Evolutionary conservation across 108 stramenopile species (phyloP).

Genomic region (Cyclostephanos invisitatus): DNA sequence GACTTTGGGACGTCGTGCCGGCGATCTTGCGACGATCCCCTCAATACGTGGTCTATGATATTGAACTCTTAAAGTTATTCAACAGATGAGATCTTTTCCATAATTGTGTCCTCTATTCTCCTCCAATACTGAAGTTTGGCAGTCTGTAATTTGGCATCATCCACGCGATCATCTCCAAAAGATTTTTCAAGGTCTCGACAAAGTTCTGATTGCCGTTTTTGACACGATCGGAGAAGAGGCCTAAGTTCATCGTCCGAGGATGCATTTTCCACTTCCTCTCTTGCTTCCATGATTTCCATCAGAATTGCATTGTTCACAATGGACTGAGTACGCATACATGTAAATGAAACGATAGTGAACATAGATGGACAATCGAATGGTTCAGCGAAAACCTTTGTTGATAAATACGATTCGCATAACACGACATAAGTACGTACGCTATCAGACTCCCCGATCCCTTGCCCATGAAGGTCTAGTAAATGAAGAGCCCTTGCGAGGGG

Average conservation of each 20-base stretch:
- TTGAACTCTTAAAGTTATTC: neutral
- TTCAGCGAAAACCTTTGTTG: neutral
- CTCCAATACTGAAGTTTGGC: conserved; percentile 78
- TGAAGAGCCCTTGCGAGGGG: conserved; percentile 65
- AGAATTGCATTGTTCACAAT: conserved; percentile 59
- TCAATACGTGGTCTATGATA: neutral
- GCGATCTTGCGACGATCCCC: too few species aligned
- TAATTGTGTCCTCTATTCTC: conserved; percentile 66
- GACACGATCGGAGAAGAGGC: conserved; percentile 44
- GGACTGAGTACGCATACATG: conserved; percentile 45
- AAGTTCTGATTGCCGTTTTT: conserved; percentile 29
- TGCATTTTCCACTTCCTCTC: conserved; percentile 62
- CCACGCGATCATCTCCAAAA: conserved; percentile 35
- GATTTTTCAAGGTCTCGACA: conserved; percentile 43
- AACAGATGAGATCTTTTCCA: conserved; percentile 50
- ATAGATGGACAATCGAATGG: neutral
- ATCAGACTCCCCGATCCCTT: conserved; percentile 46
- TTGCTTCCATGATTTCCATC: conserved; percentile 66
- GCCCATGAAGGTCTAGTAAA: conserved; percentile 65
- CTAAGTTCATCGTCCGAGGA: conserved; percentile 37
- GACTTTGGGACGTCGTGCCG: too few species aligned
- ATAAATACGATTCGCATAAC: neutral
- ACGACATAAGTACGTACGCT: conserved; percentile 20
- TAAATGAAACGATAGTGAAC: conserved; percentile 25
- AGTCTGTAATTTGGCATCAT: conserved; percentile 54